Evolutionary conservation across 2,329 filamentous ascomycete genomes (phyloP), one percentile per base, ranked within the genome.

Genomic region (Akanthomyces uredinophilus): DNA sequence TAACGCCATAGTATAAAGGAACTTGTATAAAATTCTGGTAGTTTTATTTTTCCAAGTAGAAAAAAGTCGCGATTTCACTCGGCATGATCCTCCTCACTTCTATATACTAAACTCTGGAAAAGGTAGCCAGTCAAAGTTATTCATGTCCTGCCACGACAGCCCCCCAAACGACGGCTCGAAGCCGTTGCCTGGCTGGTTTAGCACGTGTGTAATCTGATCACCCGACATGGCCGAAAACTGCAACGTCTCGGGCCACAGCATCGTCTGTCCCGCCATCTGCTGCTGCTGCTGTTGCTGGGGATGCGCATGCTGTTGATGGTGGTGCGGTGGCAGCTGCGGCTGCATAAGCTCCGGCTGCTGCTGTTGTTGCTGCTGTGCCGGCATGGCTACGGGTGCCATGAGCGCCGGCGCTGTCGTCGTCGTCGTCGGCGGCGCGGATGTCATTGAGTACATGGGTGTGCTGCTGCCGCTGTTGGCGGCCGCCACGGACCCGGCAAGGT

Each of bases 171-270:
- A 79, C 1, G 80, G 77, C 20, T 85, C 82, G 64, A 88, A 83
- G 18, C 82, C 81, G 29, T 85, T 82, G 4, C 82, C 85, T 0
- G 85, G 83, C 64, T 84, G 82, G 68, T 87, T 87, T 32, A 89
- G 79, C 5, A 86, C 84, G 65, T 88, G 85, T 5, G 85, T 80
- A 52, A 89, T 87, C 69, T 90, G 86, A 63, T 87, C 81, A 62
- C 88, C 85, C 1, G 87, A 89, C 87, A 90, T 90, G 37, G 85
- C 78, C 2, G 85, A 88, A 70, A 89, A 87, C 27, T 86, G 84
- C 24, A 88, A 68, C 5, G 83, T 78, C 64, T 84, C 81, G 0
- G 78, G 70, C 78, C 79, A 81, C 10, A 79, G 63, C 5, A 69
- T 53, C 3, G 68, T 67, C 50, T 73, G 70, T 6, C 70, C 69